Conservation (phyloP, 768 basidiomycete species). For the Phylloporus sp. region DNA sequence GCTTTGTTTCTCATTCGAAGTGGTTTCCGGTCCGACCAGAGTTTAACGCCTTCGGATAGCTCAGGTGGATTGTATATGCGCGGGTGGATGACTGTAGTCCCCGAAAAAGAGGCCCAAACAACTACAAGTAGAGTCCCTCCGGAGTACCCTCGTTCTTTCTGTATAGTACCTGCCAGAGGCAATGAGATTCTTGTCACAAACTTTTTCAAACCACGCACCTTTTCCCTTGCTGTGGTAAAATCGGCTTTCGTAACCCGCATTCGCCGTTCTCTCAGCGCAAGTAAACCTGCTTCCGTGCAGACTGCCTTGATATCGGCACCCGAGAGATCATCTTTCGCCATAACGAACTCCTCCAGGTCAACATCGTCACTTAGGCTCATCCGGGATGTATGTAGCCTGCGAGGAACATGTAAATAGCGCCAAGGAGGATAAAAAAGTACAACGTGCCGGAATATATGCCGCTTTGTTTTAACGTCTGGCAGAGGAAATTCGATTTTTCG, state of each 20-base stretch:
- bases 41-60: neutral
- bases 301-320: conserved; percentile 99
- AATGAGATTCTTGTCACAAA: conserved; percentile 10
- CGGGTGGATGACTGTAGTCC: neutral
- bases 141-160: conserved; percentile 97
- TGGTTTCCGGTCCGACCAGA: neutral
- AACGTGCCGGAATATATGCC: conserved; percentile 89
- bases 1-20: neutral
- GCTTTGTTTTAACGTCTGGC: conserved; percentile 97
- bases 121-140: conserved; percentile 78
- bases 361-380: conserved; percentile 90
- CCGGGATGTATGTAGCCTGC: conserved; percentile 83
- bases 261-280: conserved; percentile 89
- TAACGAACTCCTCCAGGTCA: conserved; percentile 92
- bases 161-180: conserved; percentile 62
- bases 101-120: conserved; percentile 3
- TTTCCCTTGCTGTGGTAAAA: conserved; percentile 87
- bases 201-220: conserved; percentile 45
- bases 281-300: conserved; percentile 95
- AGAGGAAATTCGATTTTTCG: conserved; percentile 98
- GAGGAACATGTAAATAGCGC: conserved; percentile 4
- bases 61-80: neutral
- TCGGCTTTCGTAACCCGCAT: conserved; percentile 93
- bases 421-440: neutral
- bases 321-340: conserved; percentile 91